Percentiles rank a stretch among this genome's conserved stretches.
Evolutionary conservation across 164 flowering plant genomes (phyloP).

Genomic region (Piper betle): DNA sequence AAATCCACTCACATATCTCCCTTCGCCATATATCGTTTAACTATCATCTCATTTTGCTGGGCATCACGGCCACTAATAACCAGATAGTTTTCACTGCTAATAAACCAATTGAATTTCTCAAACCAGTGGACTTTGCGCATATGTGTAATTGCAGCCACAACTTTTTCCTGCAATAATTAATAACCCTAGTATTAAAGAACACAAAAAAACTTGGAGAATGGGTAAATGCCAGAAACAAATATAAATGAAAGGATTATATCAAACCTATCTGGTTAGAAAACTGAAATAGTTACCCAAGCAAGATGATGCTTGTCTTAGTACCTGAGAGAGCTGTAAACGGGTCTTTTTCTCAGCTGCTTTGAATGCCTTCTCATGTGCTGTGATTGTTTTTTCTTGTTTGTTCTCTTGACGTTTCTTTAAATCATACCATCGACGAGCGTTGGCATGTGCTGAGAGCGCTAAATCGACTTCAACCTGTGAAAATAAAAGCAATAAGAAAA

Average conservation of each 20-base stretch:
- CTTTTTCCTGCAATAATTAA: constrained; percentile 55
- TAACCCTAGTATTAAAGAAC: background rate
- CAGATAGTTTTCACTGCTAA: constrained; percentile 94
- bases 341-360: constrained; percentile 97
- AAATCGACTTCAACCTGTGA: constrained; percentile 92
- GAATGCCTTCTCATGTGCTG: constrained; percentile 92
- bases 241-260: no score
- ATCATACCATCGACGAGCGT: constrained; percentile 94
- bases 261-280: no score
- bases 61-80: constrained; percentile 97
- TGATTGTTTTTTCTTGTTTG: constrained; percentile 84
- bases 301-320: constrained; percentile 8
- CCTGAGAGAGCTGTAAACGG: constrained; percentile 86
- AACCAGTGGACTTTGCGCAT: constrained; percentile 99
- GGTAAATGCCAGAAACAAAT: no score
- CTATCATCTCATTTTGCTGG: constrained; percentile 98
- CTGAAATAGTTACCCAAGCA: background rate
- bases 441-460: constrained; percentile 89
- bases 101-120: constrained; percentile 98
- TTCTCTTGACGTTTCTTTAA: constrained; percentile 77
- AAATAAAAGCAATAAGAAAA: background rate
- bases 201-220: background rate
- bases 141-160: constrained; percentile 85
- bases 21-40: constrained; percentile 94
- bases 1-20: constrained; percentile 76